Conservation (phyloP, 495 filamentous ascomycete genomes). For the Stereocaulon alpinum region DNA sequence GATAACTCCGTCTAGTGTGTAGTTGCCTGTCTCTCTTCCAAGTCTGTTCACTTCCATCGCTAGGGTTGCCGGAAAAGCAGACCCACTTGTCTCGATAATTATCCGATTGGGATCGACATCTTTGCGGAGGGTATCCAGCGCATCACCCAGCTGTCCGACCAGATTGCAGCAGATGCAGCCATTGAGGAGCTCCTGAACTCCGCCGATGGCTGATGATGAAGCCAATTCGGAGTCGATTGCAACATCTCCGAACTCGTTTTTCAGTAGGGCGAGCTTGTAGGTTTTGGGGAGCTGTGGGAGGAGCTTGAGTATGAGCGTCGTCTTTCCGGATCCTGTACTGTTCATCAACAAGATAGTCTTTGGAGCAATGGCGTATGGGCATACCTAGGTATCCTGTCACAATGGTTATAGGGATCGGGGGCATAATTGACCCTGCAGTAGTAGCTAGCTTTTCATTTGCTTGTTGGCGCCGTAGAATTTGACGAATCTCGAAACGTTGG, state of each 20-base stretch:
- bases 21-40: constrained; percentile 50
- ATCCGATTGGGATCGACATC: constrained; percentile 65
- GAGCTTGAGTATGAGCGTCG: constrained; percentile 81
- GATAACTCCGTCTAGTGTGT: constrained; percentile 79
- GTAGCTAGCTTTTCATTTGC: background rate
- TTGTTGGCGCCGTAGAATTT: background rate
- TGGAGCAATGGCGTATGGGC: background rate
- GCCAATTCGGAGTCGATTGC: constrained; percentile 89
- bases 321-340: constrained; percentile 64
- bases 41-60: constrained; percentile 91
- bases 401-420: constrained; percentile 82
- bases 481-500: background rate
- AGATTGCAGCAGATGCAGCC: constrained; percentile 99
- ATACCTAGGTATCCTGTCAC: constrained; percentile 78
- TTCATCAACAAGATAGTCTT: background rate
- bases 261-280: constrained; percentile 87
- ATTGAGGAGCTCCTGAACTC: constrained; percentile 82
- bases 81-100: constrained; percentile 84
- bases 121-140: constrained; percentile 58
- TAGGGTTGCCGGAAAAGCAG: constrained; percentile 78
- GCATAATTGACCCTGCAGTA: constrained; percentile 28
- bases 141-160: constrained; percentile 76
- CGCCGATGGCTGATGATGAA: constrained; percentile 67
- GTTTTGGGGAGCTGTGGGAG: constrained; percentile 66
- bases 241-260: constrained; percentile 96